Base-by-base conservation (phyloP, 2,329 filamentous ascomycete species). In the Fusarium caatingaense region DNA sequence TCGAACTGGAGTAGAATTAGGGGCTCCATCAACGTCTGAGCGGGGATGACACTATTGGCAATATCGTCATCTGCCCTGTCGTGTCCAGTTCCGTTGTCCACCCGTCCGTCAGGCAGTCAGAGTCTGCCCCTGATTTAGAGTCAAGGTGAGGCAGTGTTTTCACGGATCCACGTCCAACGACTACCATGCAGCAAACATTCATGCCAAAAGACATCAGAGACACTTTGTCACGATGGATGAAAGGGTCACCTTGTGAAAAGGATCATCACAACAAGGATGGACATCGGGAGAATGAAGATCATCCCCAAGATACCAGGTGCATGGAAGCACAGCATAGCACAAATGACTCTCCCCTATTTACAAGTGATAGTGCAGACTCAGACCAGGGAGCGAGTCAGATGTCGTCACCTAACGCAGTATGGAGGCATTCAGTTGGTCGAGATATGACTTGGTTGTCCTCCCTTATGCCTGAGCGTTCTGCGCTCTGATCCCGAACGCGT, bases 1-100 rank as follows among this genome's bases (percentile, higher is more conserved):
- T 44, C 42, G 32, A 50, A 56, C 49, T 65, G 48, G 56, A 56
- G 64, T 57, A 67, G 59, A 57, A 61, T 59, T 69, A 68, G 49
- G 46, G 68, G 65, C 59, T 66, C 71, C 67, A 72, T 71, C 68
- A 72, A 62, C 54, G 59, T 64, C 61, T 53, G 68, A 69, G 64
- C 70, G 62, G 73, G 62, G 66, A 72, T 66, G 66, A 58, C 30
- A 71, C 68, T 70, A 75, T 75, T 74, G 71, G 60, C 63, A 73
- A 72, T 63, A 72, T 61, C 56, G 56, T 65, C 66, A 72, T 68
- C 62, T 72, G 60, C 49, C 49, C 62, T 72, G 56, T n/a, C 34
- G 30, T 37, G 11, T 37, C 34, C 18, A 37, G 34, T 37, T 37
- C 34, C 34, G n/a, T 37, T 37, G 34, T 48, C 55, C 50, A 53